A percentile compares a stretch with the other conserved stretches of the same genome.
Evolutionary conservation across 2,329 filamentous ascomycete species (phyloP).

Genomic region (Colletotrichum falcatum): DNA sequence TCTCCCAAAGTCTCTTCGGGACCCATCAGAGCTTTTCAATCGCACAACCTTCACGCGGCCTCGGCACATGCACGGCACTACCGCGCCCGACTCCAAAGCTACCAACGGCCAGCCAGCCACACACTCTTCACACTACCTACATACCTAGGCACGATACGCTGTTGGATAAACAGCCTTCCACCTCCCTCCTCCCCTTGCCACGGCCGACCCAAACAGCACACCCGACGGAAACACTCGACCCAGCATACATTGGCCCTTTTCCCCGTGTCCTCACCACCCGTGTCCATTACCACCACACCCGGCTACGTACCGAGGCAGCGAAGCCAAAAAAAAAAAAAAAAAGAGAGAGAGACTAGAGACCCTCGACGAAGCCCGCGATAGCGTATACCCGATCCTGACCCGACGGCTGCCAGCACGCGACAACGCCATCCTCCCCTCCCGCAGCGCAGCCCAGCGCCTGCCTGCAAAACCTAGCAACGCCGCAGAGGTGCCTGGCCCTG

Average conservation of each 20-base stretch:
- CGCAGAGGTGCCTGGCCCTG: background rate
- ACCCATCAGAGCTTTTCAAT: background rate
- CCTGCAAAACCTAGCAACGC: slow-evolving; percentile 13
- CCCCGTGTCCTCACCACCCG: background rate
- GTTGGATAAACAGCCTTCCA: slow-evolving; percentile 3
- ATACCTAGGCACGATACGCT: no score
- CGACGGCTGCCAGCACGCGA: slow-evolving; percentile 21
- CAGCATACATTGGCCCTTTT: background rate
- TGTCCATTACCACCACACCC: slow-evolving; percentile 7
- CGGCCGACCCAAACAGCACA: background rate
- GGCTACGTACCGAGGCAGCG: background rate
- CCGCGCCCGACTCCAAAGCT: background rate
- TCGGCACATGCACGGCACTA: background rate
- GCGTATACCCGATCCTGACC: slow-evolving; percentile 8
- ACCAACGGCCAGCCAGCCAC: background rate
- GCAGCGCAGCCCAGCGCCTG: background rate
- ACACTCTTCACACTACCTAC: background rate
- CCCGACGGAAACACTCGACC: background rate
- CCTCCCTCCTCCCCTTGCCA: background rate
- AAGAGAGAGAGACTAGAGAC: background rate
- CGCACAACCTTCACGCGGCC: background rate
- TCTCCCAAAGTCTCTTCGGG: background rate
- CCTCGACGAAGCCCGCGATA: background rate
- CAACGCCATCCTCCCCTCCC: slow-evolving; percentile 8
- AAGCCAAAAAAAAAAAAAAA: no score